phyloP scores from a whole-genome alignment of 2,329 filamentous ascomycete species.

The Onygenales sp. region DNA sequence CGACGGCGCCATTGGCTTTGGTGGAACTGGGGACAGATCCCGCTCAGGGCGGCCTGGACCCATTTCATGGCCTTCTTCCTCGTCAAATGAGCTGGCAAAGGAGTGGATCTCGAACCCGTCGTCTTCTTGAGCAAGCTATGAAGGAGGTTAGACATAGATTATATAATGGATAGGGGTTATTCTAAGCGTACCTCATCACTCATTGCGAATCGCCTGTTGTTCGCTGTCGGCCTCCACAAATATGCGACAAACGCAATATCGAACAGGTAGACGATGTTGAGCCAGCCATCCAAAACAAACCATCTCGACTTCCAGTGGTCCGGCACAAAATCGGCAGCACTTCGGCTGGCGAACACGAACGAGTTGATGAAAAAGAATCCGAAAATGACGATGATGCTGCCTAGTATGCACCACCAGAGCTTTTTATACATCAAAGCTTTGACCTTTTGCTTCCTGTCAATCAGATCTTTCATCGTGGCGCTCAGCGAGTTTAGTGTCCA shows the following conservation, averaged over 20 bases:
- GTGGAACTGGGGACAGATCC: conserved; percentile 30
- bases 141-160: conserved; percentile 14
- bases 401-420: conserved; percentile 94
- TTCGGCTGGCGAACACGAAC: conserved; percentile 80
- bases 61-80: conserved; percentile 44
- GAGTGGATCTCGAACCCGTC: conserved; percentile 96
- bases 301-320: conserved; percentile 96
- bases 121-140: conserved; percentile 84
- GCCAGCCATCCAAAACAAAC: conserved; percentile 96
- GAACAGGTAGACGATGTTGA: conserved; percentile 90
- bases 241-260: conserved; percentile 92
- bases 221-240: conserved; percentile 90
- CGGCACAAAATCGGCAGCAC: conserved; percentile 81
- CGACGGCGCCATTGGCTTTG: conserved; percentile 45
- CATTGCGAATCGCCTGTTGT: conserved; percentile 97
- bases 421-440: conserved; percentile 97
- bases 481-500: conserved; percentile 97
- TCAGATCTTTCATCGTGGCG: conserved; percentile 89
- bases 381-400: conserved; percentile 90
- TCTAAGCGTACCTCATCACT: conserved; percentile 67
- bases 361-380: conserved; percentile 98
- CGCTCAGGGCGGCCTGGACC: conserved; percentile 22
- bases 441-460: conserved; percentile 83
- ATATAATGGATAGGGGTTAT: background rate
- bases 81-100: conserved; percentile 65